These are phyloP conservation scores for Rubia tinctorum DNA, from an alignment of 305 asterid species.

Conservation along the genomic window DNA sequence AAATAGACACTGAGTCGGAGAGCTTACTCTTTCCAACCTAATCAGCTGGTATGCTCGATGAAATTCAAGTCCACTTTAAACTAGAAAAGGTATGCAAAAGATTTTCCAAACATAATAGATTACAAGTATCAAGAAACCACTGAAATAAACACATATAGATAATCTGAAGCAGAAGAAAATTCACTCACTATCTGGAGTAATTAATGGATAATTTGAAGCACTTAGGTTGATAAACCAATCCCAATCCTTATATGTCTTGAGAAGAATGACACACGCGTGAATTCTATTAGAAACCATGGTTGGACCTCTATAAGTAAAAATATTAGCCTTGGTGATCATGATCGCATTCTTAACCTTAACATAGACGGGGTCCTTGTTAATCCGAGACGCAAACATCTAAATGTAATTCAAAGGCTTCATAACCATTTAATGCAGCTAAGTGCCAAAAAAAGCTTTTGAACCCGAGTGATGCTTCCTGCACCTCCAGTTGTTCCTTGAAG, in stretches of 20 bases:
- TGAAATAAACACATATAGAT: too few relatives aligned
- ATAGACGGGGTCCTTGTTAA: too few relatives aligned
- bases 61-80: slow-evolving; percentile 38
- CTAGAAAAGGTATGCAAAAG: too few relatives aligned
- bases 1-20: slow-evolving; percentile 1
- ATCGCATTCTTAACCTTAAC: too few relatives aligned
- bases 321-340: too few relatives aligned
- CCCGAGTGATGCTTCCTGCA: slow-evolving; percentile 85
- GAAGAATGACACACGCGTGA: too few relatives aligned
- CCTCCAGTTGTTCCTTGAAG: slow-evolving; percentile 76
- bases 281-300: too few relatives aligned
- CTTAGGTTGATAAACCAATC: background rate
- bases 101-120: too few relatives aligned
- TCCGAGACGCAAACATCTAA: background rate
- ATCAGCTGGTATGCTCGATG: slow-evolving; percentile 38
- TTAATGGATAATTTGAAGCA: background rate
- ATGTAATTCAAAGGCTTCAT: background rate
- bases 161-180: background rate
- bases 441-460: slow-evolving; percentile 28
- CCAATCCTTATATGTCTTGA: background rate
- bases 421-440: slow-evolving; percentile 12
- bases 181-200: background rate
- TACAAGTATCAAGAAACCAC: background rate
- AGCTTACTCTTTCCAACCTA: slow-evolving; percentile 36
- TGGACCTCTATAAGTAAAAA: too few relatives aligned